phyloP scores from a whole-genome alignment of 148 eudicot species.

The Cornus kousa region DNA sequence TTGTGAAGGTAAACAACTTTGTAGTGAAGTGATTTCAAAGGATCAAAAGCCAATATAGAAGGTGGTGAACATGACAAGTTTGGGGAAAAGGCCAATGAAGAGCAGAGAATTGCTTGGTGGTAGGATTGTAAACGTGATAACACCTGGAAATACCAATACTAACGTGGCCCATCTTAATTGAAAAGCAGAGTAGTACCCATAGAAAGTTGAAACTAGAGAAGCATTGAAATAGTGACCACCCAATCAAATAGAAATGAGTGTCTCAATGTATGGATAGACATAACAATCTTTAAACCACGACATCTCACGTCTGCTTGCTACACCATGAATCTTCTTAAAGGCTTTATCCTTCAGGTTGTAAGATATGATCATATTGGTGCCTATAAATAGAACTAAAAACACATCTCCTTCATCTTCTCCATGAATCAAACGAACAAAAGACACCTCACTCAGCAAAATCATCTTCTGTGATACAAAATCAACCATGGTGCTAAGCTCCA shows the following conservation, averaged over 20 bases:
- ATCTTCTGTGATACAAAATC: neutral
- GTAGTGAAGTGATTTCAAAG: no score
- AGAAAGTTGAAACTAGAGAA: no score
- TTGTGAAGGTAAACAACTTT: no score
- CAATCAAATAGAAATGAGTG: neutral
- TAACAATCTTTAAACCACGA: neutral
- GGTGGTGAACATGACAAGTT: no score
- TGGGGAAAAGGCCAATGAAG: no score
- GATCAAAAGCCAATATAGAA: no score
- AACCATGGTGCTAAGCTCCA: neutral
- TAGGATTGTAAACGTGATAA: no score
- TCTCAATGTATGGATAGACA: neutral
- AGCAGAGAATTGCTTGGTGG: no score
- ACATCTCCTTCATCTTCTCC: neutral
- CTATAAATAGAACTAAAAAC: neutral
- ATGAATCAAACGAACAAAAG: neutral
- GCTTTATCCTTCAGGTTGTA: neutral
- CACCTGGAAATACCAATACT: no score
- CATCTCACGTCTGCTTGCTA: neutral
- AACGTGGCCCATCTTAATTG: no score
- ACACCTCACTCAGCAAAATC: neutral
- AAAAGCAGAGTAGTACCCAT: no score
- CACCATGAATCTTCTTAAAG: neutral
- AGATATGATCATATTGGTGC: neutral
- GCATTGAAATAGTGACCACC: no score